These are phyloP conservation scores for Coprinellus aureogranulatus DNA, from an alignment of 768 basidiomycete species.

Conservation along the genomic window DNA sequence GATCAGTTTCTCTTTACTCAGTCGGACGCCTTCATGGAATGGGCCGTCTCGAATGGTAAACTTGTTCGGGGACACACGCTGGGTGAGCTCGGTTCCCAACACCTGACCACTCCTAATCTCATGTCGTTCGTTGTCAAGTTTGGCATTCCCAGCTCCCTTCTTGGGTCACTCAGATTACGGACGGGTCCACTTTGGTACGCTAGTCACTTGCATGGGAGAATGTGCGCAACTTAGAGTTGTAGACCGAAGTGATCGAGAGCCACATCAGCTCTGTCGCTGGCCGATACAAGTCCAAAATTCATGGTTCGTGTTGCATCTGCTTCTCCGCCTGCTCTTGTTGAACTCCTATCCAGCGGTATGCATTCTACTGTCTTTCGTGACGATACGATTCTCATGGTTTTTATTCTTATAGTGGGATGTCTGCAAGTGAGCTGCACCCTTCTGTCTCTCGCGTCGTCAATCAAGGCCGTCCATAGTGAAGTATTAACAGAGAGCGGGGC, in stretches of 20 bases:
- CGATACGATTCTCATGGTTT: background rate
- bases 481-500: conserved; percentile 51
- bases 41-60: conserved; percentile 38
- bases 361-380: too few species aligned
- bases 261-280: conserved; percentile 46
- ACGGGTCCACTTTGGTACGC: conserved; percentile 34
- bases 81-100: conserved; percentile 23
- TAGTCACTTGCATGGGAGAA: too few species aligned
- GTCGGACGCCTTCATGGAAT: conserved; percentile 37
- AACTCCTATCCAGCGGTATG: background rate
- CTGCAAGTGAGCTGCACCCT: conserved; percentile 22
- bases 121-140: too few species aligned
- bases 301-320: background rate
- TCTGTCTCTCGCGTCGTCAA: conserved; percentile 16
- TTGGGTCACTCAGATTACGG: conserved; percentile 38
- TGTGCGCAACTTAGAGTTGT: too few species aligned
- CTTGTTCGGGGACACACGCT: conserved; percentile 41
- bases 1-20: conserved; percentile 32
- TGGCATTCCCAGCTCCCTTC: conserved; percentile 38
- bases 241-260: conserved; percentile 44
- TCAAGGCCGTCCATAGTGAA: conserved; percentile 29
- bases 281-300: conserved; percentile 42
- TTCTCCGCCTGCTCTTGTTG: background rate
- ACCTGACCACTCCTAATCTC: too few species aligned
- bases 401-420: conserved; percentile 37